These are phyloP conservation scores for Melastoma malabathricum DNA, from an alignment of 345 rosid genomes.

Conservation along the genomic window DNA sequence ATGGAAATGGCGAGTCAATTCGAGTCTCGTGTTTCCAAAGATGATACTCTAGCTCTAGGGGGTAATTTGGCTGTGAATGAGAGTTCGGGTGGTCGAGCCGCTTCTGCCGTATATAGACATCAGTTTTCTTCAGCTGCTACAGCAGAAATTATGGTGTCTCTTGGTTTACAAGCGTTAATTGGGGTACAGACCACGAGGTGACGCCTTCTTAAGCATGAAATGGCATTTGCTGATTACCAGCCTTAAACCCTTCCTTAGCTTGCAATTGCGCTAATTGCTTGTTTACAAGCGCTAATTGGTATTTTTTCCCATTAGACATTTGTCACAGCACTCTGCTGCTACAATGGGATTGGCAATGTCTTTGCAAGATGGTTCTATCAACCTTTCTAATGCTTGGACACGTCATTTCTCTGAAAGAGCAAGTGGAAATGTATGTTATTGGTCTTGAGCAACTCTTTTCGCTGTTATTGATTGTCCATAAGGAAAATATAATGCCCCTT, in stretches of 20 bases:
- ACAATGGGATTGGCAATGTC: slow-evolving; percentile 65
- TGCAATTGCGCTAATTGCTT: too few relatives aligned
- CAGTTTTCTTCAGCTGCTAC: slow-evolving; percentile 68
- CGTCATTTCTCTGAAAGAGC: slow-evolving; percentile 79
- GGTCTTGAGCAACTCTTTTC: slow-evolving; percentile 4
- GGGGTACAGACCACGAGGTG: slow-evolving; percentile 79
- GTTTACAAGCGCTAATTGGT: too few relatives aligned
- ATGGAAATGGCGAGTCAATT: slow-evolving; percentile 85
- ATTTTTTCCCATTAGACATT: slow-evolving; percentile 31
- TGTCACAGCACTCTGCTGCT: slow-evolving; percentile 74
- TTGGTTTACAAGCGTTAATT: slow-evolving; percentile 63
- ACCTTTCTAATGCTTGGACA: slow-evolving; percentile 86
- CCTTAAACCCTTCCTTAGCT: too few relatives aligned
- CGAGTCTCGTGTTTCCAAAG: slow-evolving; percentile 72
- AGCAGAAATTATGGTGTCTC: slow-evolving; percentile 61
- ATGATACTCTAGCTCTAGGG: slow-evolving; percentile 45
- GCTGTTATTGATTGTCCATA: background rate
- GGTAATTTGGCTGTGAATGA: slow-evolving; percentile 71
- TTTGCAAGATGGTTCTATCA: slow-evolving; percentile 76
- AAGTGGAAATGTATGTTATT: slow-evolving; percentile 61
- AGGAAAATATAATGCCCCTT: too few relatives aligned
- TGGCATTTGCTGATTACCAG: background rate
- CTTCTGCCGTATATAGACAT: slow-evolving; percentile 46
- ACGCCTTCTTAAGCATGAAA: slow-evolving; percentile 7
- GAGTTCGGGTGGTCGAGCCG: slow-evolving; percentile 64